phyloP scores from a whole-genome alignment of 2,329 filamentous ascomycete genomes.

The Trichoderma sp. region DNA sequence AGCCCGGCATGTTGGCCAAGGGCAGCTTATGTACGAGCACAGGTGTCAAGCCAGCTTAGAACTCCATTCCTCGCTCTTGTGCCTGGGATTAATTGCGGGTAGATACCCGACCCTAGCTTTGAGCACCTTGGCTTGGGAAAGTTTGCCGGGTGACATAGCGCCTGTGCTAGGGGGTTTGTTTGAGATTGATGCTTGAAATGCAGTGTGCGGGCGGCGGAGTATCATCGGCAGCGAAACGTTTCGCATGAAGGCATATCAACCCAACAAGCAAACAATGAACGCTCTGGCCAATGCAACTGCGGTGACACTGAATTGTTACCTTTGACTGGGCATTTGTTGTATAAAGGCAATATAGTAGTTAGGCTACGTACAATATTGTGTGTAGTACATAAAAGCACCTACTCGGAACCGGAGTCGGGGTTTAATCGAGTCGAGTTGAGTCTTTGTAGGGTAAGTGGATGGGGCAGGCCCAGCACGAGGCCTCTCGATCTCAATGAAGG shows the following conservation, averaged over 20 bases:
- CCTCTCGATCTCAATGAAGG: not conserved
- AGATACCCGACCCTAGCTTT: constrained; percentile 17
- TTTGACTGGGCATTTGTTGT: not conserved
- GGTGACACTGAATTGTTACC: not conserved
- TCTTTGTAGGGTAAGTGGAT: not conserved
- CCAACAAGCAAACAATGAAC: not conserved
- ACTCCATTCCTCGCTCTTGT: not conserved
- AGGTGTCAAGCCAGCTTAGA: not conserved
- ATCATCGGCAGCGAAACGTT: not conserved
- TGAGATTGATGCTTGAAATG: not conserved
- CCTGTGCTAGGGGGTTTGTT: constrained; percentile 4
- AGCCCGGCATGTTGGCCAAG: not conserved
- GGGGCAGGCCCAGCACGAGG: not conserved
- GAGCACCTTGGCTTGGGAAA: not conserved
- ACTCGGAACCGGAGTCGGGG: not conserved
- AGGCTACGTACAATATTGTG: not conserved
- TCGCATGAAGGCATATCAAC: not conserved
- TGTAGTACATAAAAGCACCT: not conserved
- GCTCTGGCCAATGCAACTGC: not conserved
- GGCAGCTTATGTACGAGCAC: not conserved
- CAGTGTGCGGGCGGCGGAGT: not conserved
- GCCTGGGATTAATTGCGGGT: constrained; percentile 13
- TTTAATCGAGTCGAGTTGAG: not conserved
- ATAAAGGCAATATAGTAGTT: not conserved
- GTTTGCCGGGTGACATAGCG: constrained; percentile 1